Evolutionary conservation across 371 early-diverging fungal genomes (phyloP), one percentile per base, ranked within the genome.

Genomic region (Syncephalastrum monosporum): DNA sequence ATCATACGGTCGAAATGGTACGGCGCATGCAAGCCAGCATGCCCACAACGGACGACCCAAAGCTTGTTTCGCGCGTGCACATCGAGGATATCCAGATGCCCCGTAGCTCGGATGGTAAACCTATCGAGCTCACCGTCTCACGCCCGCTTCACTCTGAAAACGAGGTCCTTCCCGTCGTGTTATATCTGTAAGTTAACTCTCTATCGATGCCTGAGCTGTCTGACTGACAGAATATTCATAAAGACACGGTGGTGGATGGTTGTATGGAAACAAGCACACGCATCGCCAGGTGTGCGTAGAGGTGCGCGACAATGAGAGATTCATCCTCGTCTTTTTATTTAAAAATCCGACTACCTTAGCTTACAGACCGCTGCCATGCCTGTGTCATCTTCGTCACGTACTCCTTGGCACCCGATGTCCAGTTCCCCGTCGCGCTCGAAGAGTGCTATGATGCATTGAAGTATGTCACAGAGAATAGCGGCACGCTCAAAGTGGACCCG

Each of bases 241-340:
- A 23, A 61, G 61, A 25, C 62, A 61, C n/a, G 62, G 62, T 13
- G 62, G 62, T 14, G 62, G 62, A 47, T 61, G 56, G 56, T 47
- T 52, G 2, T 15, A 47, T 13, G 45, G 52, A 5, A 51, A 50
- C 14, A 42, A 56, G 4, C 19, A 45, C 13, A 46, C 44, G 4
- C 48, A 61, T 47, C 55, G 41, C 21, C 58, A 55, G 42, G 14
- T 45, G 38, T 33, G 38, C 38, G 38, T 33, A 5, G 38, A 33
- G 38, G 38, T 33, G 10, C 2, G 38, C 2, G 10, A 33, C 21
- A 21, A 3, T 27, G 6, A 10, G 12, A 2, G 10, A 33, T 33
- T 12, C 38, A 33, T 8, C 8, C 8, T 0, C 8, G 10, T 12
- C 38, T 33, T 33, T 33, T 33, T 2, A 33, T 0, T 33, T 10